These are phyloP conservation scores for Aspergillus neoniger DNA, from an alignment of 2,329 filamentous ascomycete genomes.

Conservation along the genomic window DNA sequence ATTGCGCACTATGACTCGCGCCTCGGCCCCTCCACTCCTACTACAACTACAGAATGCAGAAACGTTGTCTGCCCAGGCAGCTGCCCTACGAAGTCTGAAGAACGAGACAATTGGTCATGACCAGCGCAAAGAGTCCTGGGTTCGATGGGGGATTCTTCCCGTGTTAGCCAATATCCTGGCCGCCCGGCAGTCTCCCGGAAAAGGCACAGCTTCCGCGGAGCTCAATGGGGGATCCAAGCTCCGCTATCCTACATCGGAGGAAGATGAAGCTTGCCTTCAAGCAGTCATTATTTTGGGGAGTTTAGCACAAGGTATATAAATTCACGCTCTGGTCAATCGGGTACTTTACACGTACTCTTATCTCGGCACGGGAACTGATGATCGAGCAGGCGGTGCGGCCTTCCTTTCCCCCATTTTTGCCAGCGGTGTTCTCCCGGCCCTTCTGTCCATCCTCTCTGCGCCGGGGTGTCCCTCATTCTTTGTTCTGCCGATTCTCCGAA, in stretches of 20 bases:
- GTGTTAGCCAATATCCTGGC: constrained; percentile 53
- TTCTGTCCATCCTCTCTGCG: constrained; percentile 71
- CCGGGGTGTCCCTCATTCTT: constrained; percentile 65
- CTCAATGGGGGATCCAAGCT: constrained; percentile 30
- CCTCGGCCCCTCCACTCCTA: constrained; percentile 56
- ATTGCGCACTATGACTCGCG: constrained; percentile 55
- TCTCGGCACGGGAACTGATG: constrained; percentile 21
- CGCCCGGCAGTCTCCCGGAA: constrained; percentile 46
- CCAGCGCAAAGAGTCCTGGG: constrained; percentile 79
- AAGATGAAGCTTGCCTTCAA: constrained; percentile 71
- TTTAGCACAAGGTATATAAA: constrained; percentile 71
- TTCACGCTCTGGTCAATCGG: neutral
- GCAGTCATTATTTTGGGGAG: constrained; percentile 83
- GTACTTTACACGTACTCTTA: neutral
- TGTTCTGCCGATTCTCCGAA: constrained; percentile 71
- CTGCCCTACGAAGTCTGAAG: constrained; percentile 73
- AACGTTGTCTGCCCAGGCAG: constrained; percentile 44
- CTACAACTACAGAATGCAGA: constrained; percentile 59
- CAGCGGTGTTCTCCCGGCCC: constrained; percentile 65
- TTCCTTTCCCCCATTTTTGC: constrained; percentile 76
- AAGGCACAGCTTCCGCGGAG: constrained; percentile 31
- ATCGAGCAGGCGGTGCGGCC: constrained; percentile 67
- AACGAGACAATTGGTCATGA: constrained; percentile 87
- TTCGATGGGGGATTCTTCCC: constrained; percentile 66
- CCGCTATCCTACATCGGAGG: constrained; percentile 51